A percentile compares a stretch with the other conserved stretches of the same genome.
These are phyloP conservation scores for Rhizopogon rudus DNA, from an alignment of 768 basidiomycete genomes.

Conservation along the genomic window DNA sequence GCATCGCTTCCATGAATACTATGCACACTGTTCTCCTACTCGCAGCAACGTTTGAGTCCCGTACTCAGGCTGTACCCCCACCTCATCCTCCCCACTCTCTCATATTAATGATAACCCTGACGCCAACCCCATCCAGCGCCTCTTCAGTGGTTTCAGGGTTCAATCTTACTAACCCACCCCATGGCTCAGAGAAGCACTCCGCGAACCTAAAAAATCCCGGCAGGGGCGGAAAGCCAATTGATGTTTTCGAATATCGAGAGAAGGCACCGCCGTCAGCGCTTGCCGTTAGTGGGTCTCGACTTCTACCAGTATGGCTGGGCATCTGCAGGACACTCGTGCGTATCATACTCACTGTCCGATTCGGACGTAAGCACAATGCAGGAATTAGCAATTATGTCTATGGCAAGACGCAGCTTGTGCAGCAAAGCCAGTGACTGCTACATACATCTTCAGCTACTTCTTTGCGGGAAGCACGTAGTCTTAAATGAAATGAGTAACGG, in stretches of 20 bases:
- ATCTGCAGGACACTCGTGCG: constrained; percentile 17
- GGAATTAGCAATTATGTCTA: constrained; percentile 10
- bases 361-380: neutral
- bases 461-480: constrained; percentile 51
- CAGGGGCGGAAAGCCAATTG: constrained; percentile 56
- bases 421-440: constrained; percentile 80
- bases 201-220: constrained; percentile 56
- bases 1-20: neutral
- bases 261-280: constrained; percentile 25
- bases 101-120: neutral
- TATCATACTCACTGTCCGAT: constrained; percentile 12
- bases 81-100: constrained; percentile 22
- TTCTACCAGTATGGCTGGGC: no score
- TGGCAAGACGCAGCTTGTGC: constrained; percentile 73
- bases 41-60: no score
- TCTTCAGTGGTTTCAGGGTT: constrained; percentile 16
- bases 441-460: constrained; percentile 74
- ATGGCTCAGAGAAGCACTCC: constrained; percentile 44
- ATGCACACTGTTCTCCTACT: neutral
- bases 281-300: constrained; percentile 14
- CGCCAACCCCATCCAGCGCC: constrained; percentile 9
- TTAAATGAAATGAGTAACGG: constrained; percentile 86
- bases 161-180: constrained; percentile 17
- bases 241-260: constrained; percentile 35
- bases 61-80: no score